Percentiles rank a stretch among this genome's conserved stretches.
phyloP scores from a whole-genome alignment of 371 early-diverging fungal species.

The Amoeboradix gromovi region DNA sequence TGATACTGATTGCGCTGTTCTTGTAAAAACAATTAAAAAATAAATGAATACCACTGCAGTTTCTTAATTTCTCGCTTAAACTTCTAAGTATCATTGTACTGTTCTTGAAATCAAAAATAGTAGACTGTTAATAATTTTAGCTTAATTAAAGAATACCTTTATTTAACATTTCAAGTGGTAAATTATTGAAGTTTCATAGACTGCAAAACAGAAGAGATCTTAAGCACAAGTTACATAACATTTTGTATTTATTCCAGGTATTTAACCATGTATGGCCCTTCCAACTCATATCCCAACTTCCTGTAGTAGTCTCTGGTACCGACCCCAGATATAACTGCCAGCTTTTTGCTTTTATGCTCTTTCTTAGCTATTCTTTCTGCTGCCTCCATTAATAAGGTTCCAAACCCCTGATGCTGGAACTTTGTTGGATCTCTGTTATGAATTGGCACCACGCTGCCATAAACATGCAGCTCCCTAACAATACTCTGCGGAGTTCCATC shows the following conservation, averaged over 20 bases:
- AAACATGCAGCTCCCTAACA: conserved; percentile 97
- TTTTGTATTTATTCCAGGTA: background rate
- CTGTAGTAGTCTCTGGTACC: conserved; percentile 97
- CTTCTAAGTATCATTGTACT: too few relatives aligned
- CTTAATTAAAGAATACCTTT: too few relatives aligned
- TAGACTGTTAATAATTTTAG: too few relatives aligned
- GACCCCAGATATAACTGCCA: conserved; percentile 91
- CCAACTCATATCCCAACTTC: conserved; percentile 88
- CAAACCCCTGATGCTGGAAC: conserved; percentile 99
- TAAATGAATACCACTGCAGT: too few relatives aligned
- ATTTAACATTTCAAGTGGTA: too few relatives aligned
- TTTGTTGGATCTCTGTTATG: conserved; percentile 80
- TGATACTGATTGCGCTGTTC: too few relatives aligned
- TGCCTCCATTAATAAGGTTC: conserved; percentile 93
- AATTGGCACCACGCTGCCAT: conserved; percentile 91
- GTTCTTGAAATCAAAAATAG: too few relatives aligned
- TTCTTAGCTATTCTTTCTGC: conserved; percentile 95
- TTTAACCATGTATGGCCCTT: conserved; percentile 33
- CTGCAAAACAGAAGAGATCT: too few relatives aligned
- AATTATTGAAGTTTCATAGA: too few relatives aligned
- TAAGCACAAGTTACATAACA: too few relatives aligned
- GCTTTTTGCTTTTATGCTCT: conserved; percentile 84
- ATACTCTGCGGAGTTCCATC: conserved; percentile 48
- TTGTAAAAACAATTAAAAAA: too few relatives aligned
- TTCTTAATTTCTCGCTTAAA: too few relatives aligned